Percentiles rank a stretch among this genome's conserved stretches.
These are phyloP conservation scores for Grosmannia clavigera DNA, from an alignment of 2,329 filamentous ascomycete species.

Conservation along the genomic window DNA sequence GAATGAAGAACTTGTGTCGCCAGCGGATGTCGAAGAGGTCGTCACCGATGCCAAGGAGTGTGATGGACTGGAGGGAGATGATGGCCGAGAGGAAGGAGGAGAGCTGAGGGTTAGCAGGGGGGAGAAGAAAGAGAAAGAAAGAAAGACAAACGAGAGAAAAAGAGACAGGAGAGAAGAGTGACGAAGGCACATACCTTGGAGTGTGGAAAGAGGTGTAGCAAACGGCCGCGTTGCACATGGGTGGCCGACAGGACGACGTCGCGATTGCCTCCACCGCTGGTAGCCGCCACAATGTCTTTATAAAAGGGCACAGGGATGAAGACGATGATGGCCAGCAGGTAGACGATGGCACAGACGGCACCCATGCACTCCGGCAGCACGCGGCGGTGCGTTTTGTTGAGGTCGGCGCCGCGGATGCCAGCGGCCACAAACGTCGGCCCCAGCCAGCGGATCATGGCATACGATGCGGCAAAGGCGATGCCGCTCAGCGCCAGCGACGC, in stretches of 20 bases:
- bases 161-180: neutral
- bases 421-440: slow-evolving; percentile 79
- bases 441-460: slow-evolving; percentile 84
- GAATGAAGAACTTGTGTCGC: slow-evolving; percentile 98
- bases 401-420: slow-evolving; percentile 79
- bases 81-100: slow-evolving; percentile 91
- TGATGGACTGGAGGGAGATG: slow-evolving; percentile 80
- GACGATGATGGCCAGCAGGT: slow-evolving; percentile 74
- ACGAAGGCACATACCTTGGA: slow-evolving; percentile 53
- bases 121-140: neutral
- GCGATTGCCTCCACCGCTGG: slow-evolving; percentile 82
- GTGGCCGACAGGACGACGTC: slow-evolving; percentile 63
- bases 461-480: slow-evolving; percentile 70
- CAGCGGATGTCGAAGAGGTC: slow-evolving; percentile 97
- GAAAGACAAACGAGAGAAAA: neutral
- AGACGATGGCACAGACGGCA: slow-evolving; percentile 82
- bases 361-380: slow-evolving; percentile 97
- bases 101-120: slow-evolving; percentile 40
- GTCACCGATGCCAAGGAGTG: slow-evolving; percentile 84
- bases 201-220: slow-evolving; percentile 86
- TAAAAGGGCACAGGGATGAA: slow-evolving; percentile 98
- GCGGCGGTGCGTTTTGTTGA: slow-evolving; percentile 56
- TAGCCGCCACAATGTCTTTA: slow-evolving; percentile 92
- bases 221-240: slow-evolving; percentile 67
- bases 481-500: slow-evolving; percentile 80